A percentile compares a stretch with the other conserved stretches of the same genome.
phyloP scores from a whole-genome alignment of 176 grass and related monocot species.

The Musa schizocarpa region DNA sequence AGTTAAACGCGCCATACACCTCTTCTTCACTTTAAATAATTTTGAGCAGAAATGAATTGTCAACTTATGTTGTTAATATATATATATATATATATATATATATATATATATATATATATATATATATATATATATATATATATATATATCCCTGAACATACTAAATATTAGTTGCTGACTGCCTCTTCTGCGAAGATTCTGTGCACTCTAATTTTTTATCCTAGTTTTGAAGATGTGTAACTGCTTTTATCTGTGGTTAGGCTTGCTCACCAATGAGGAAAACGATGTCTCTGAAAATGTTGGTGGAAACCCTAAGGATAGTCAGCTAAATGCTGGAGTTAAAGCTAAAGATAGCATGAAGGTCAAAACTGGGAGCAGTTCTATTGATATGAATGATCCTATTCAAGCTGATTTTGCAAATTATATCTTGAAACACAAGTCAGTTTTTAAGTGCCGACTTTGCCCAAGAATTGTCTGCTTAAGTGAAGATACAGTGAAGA shows the following conservation, averaged over 20 bases:
- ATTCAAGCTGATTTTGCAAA: slow-evolving; percentile 35
- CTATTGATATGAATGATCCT: slow-evolving; percentile 25
- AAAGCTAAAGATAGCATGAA: slow-evolving; percentile 16
- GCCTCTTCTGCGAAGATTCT: too few relatives aligned
- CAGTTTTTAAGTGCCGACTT: slow-evolving; percentile 78
- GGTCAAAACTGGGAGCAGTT: slow-evolving; percentile 19
- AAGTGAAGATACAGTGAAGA: slow-evolving; percentile 60
- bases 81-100: too few relatives aligned
- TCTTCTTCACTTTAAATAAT: too few relatives aligned
- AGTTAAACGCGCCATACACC: background rate
- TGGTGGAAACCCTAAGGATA: slow-evolving; percentile 18
- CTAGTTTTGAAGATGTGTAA: background rate
- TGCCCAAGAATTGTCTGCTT: slow-evolving; percentile 85
- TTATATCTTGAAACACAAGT: slow-evolving; percentile 78
- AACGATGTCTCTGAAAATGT: slow-evolving; percentile 19
- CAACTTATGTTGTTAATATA: too few relatives aligned
- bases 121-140: too few relatives aligned
- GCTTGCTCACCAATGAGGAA: slow-evolving; percentile 33
- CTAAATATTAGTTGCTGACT: background rate
- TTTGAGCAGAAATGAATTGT: too few relatives aligned
- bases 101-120: too few relatives aligned
- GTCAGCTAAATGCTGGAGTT: slow-evolving; percentile 25
- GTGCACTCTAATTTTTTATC: background rate
- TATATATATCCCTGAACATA: background rate
- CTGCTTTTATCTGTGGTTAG: slow-evolving; percentile 5